Evolutionary conservation across 305 asterid species (phyloP).

Genomic region (Rubia balearica): DNA sequence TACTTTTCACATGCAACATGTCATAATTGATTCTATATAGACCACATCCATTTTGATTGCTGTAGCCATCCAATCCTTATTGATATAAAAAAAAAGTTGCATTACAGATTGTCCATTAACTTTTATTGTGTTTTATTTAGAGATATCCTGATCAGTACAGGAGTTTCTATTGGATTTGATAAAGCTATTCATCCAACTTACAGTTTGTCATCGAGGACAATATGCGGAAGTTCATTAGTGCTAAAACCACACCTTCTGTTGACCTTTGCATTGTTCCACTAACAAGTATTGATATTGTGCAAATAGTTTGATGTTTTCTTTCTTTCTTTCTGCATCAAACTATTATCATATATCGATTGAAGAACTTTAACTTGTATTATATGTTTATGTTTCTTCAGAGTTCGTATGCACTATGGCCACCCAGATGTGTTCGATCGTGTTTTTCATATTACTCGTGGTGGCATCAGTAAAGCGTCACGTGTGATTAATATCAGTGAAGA

Average conservation of each 20-base stretch:
- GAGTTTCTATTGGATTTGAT: neutral
- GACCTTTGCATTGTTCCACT: neutral
- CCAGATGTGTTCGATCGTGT: conserved; percentile 96
- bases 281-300: neutral
- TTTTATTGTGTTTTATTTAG: neutral
- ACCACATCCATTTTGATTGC: neutral
- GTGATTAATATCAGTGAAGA: conserved; percentile 97
- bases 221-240: neutral
- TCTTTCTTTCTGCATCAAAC: neutral
- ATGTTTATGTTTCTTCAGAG: conserved; percentile 42
- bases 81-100: neutral
- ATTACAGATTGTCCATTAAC: neutral
- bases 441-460: conserved; percentile 96
- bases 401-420: conserved; percentile 99
- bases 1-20: neutral
- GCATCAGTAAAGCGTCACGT: conserved; percentile 96
- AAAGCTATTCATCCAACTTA: neutral
- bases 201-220: neutral
- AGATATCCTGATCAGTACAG: neutral
- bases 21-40: neutral
- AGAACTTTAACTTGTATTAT: neutral
- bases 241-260: neutral
- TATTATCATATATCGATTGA: neutral
- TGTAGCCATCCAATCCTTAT: neutral
- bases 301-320: neutral